A percentile compares a stretch with the other conserved stretches of the same genome.
Conservation (phyloP, 352 stramenopile genomes). For the Peronospora farinosa region DNA sequence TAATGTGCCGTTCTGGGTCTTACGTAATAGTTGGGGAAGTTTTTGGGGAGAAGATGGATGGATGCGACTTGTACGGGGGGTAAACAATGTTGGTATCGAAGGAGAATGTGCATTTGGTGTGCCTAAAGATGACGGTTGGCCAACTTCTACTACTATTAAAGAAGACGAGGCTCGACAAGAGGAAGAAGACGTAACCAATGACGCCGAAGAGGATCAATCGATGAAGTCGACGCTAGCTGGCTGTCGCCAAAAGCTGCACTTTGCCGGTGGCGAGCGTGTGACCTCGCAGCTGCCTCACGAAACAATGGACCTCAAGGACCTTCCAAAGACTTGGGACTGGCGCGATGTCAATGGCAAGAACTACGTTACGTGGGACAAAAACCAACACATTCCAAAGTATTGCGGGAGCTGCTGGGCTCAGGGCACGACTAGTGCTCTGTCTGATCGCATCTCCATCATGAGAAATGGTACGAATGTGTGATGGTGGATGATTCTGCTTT, state of each 20-base stretch:
- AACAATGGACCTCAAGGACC: constrained; percentile 64
- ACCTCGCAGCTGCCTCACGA: constrained; percentile 67
- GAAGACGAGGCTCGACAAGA: constrained; percentile 17
- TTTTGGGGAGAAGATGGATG: constrained; percentile 92
- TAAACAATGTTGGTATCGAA: constrained; percentile 93
- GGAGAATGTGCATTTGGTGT: constrained; percentile 90
- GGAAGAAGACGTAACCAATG: constrained; percentile 15
- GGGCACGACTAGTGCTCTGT: constrained; percentile 82
- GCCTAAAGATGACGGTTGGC: constrained; percentile 73
- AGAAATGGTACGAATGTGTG: constrained; percentile 52
- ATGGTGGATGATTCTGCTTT: constrained; percentile 2
- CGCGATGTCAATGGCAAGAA: constrained; percentile 88
- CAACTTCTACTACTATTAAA: constrained; percentile 33
- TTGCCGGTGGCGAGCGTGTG: constrained; percentile 60
- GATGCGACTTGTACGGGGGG: constrained; percentile 88
- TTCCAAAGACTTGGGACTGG: constrained; percentile 93
- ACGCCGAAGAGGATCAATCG: constrained; percentile 12
- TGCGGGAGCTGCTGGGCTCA: constrained; percentile 91
- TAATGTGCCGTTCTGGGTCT: constrained; percentile 90
- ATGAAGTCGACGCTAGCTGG: constrained; percentile 25
- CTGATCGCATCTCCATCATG: constrained; percentile 88
- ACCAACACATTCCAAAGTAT: constrained; percentile 94
- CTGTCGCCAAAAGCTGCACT: constrained; percentile 61
- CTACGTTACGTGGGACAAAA: constrained; percentile 94
- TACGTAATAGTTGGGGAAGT: constrained; percentile 93